Conservation (phyloP, 441 rosid genomes). For the Brassica balearica region DNA sequence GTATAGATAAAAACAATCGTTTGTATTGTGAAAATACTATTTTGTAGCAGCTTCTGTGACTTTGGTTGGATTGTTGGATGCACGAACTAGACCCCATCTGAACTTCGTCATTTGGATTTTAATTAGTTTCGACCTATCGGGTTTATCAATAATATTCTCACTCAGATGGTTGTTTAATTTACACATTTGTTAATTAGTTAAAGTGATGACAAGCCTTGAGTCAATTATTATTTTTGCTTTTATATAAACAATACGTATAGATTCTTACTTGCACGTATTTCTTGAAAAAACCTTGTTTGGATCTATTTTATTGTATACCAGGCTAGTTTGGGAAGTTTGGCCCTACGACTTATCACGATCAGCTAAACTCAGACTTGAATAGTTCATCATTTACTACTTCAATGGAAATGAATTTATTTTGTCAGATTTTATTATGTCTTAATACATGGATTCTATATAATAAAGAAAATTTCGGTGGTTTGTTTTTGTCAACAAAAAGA, state of each 20-base stretch:
- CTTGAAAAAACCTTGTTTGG: constrained; percentile 12
- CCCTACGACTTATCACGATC: constrained; percentile 35
- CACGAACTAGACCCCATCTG: constrained; percentile 20
- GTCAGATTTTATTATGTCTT: not conserved
- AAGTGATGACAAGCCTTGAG: not conserved
- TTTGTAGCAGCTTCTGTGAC: not conserved
- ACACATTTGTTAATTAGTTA: constrained; percentile 9
- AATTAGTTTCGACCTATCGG: constrained; percentile 2
- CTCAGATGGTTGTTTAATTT: constrained; percentile 26
- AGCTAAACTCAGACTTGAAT: constrained; percentile 21
- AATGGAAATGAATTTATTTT: not conserved
- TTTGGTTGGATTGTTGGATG: constrained; percentile 34
- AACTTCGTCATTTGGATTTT: constrained; percentile 6
- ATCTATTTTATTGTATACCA: constrained; percentile 24
- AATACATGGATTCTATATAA: not conserved
- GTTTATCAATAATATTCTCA: constrained; percentile 25
- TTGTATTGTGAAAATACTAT: not conserved
- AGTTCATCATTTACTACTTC: constrained; percentile 21
- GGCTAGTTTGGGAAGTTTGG: constrained; percentile 20
- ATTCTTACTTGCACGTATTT: constrained; percentile 39
- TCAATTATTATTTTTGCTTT: not conserved
- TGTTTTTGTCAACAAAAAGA: not conserved
- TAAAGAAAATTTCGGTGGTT: not conserved
- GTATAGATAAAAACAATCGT: not conserved
- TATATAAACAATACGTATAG: constrained; percentile 15